phyloP scores from a whole-genome alignment of 2,329 filamentous ascomycete species.

The Blumeria graminis region DNA sequence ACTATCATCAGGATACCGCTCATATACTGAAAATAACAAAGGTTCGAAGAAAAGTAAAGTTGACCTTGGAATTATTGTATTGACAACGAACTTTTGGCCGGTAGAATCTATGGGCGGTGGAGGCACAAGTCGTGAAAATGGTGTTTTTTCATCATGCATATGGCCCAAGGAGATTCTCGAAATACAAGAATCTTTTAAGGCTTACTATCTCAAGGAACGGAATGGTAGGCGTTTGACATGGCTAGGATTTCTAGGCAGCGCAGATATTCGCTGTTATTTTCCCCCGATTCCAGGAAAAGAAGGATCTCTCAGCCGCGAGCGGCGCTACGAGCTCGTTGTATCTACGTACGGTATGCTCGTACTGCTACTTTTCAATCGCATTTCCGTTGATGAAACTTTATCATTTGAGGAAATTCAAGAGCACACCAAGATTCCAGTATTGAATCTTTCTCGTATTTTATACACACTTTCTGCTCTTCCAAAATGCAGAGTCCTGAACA shows the following conservation, averaged over 20 bases:
- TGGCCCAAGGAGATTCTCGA: conserved; percentile 53
- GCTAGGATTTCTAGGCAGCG: conserved; percentile 47
- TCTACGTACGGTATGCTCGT: conserved; percentile 85
- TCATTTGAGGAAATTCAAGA: conserved; percentile 59
- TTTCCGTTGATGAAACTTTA: conserved; percentile 27
- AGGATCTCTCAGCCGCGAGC: conserved; percentile 34
- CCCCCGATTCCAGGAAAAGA: conserved; percentile 47
- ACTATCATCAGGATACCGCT: conserved; percentile 52
- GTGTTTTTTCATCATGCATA: conserved; percentile 28
- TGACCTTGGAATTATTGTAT: conserved; percentile 61
- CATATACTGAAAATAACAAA: conserved; percentile 31
- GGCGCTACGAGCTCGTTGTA: conserved; percentile 74
- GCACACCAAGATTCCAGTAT: conserved; percentile 50
- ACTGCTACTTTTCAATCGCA: conserved; percentile 68
- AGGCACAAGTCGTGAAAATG: conserved; percentile 25
- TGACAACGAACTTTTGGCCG: conserved; percentile 91
- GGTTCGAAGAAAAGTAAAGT: conserved; percentile 34
- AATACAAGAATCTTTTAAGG: conserved; percentile 64
- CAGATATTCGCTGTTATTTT: conserved; percentile 65
- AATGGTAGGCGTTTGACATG: conserved; percentile 76
- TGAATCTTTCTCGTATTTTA: conserved; percentile 53
- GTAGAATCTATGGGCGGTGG: conserved; percentile 56
- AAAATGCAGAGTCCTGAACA: conserved; percentile 59
- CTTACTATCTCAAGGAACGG: conserved; percentile 69
- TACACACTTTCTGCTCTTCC: conserved; percentile 63